phyloP scores from a whole-genome alignment of 371 early-diverging fungal genomes.

The Mucor racemosus region DNA sequence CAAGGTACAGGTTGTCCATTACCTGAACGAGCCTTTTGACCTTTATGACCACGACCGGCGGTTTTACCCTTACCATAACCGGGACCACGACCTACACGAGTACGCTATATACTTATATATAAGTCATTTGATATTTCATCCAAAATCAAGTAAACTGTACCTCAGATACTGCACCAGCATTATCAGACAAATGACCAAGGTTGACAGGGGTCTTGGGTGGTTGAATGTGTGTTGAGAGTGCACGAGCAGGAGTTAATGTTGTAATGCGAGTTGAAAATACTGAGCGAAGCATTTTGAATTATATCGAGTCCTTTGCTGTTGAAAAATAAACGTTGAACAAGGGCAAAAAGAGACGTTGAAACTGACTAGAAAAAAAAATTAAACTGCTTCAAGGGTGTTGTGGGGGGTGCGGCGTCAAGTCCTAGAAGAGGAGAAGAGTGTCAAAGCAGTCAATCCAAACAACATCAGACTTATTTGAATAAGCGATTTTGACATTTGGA shows the following conservation, averaged over 20 bases:
- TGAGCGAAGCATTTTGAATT: slow-evolving; percentile 31
- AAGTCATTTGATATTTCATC: background rate
- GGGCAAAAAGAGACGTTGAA: background rate
- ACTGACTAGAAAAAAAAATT: background rate
- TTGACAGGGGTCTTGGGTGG: slow-evolving; percentile 41
- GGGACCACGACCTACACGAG: slow-evolving; percentile 85
- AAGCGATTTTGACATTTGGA: background rate
- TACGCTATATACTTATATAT: slow-evolving; percentile 42
- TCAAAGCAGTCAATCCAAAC: background rate
- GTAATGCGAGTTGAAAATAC: slow-evolving; percentile 12
- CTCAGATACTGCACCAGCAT: slow-evolving; percentile 53
- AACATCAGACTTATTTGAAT: background rate
- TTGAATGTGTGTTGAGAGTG: slow-evolving; percentile 35
- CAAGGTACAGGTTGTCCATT: slow-evolving; percentile 81
- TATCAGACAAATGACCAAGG: slow-evolving; percentile 51
- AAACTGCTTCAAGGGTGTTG: background rate
- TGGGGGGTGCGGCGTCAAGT: background rate
- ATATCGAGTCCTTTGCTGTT: background rate
- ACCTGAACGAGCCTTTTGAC: slow-evolving; percentile 86
- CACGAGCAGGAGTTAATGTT: slow-evolving; percentile 15
- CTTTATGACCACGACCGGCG: slow-evolving; percentile 92
- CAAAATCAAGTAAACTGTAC: slow-evolving; percentile 19
- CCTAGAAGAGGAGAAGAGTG: background rate
- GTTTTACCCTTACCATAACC: slow-evolving; percentile 91
- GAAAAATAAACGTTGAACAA: background rate